Conservation (phyloP, 202 grass and related monocot species). For the Sporobolus alterniflorus region DNA sequence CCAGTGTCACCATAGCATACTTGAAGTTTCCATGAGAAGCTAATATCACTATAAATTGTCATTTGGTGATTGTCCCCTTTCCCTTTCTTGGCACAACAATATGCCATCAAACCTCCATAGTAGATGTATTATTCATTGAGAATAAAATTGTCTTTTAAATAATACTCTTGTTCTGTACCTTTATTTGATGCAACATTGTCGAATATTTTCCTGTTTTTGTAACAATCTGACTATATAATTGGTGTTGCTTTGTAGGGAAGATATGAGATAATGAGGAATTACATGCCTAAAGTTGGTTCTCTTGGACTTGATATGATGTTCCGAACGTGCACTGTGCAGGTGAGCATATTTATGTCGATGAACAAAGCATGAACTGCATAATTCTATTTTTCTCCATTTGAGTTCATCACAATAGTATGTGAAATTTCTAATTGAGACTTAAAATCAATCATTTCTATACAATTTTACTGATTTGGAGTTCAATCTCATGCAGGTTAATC, state of each 20-base stretch:
- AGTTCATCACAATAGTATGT: no score
- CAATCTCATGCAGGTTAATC: slow-evolving; percentile 74
- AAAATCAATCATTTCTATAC: no score
- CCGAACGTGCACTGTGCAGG: slow-evolving; percentile 96
- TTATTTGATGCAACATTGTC: neutral
- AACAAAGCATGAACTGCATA: neutral
- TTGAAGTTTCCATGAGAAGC: neutral
- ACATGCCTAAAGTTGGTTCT: slow-evolving; percentile 99
- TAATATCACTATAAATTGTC: slow-evolving; percentile 1
- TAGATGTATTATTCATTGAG: neutral
- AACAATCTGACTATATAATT: neutral
- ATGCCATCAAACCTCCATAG: neutral
- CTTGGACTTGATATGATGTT: slow-evolving; percentile 98
- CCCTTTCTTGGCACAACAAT: slow-evolving; percentile 1
- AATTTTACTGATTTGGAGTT: no score
- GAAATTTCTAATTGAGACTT: no score
- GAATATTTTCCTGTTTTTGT: neutral
- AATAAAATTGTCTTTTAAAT: neutral
- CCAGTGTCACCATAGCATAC: neutral
- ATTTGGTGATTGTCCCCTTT: neutral
- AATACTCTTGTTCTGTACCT: neutral
- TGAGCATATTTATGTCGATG: slow-evolving; percentile 23
- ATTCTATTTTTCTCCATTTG: neutral
- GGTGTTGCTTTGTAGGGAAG: neutral
- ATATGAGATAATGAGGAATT: slow-evolving; percentile 31